Evolutionary conservation across 2,329 filamentous ascomycete genomes (phyloP), one percentile per base, ranked within the genome.

Genomic region (Lojkania enalia): DNA sequence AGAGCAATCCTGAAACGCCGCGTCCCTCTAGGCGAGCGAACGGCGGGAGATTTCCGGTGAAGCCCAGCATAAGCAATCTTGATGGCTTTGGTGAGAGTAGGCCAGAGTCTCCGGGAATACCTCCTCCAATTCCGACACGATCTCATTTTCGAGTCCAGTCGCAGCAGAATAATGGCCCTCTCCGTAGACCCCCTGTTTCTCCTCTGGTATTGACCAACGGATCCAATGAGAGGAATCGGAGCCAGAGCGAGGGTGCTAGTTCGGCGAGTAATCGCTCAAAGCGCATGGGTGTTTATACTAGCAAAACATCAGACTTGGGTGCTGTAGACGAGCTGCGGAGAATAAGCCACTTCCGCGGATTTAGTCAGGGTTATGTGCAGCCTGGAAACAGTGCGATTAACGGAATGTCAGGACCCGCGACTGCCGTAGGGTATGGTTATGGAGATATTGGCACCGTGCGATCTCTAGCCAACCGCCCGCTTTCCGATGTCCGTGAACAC

Each of bases 91-190:
- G 66, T 5, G 73, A 85, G 13, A 73, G 80, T 25, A 83, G 86
- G 54, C 74, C 82, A 32, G 82, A 83, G 52, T 92, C 87, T 3
- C 88, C 87, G 12, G 83, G 78, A 27, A 71, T 61, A 25, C 79
- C 87, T 20, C 89, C 91, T 2, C 87, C 88, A 0, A 88, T 95
- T 48, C 90, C 90, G 0, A 81, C 82, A 3, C 81, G 87, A 48
- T 94, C 90, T 2, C 90, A 96, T 66, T 89, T 88, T 55, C 84
- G 91, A 20, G 84, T 84, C 1, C 73, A 86, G 3, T 89, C 86
- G 2, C 84, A 87, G 55, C 84, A 88, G 51, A 62, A 54, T 42
- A 87, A 55, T 74, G 56, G 79, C 2, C 73, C 80, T 4, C 74
- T 83, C 35, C 82, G 88, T 44, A 78, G 86, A 44, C 88, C 90